Conservation (phyloP, 176 grass and related monocot genomes). For the Aegilops longissima region DNA sequence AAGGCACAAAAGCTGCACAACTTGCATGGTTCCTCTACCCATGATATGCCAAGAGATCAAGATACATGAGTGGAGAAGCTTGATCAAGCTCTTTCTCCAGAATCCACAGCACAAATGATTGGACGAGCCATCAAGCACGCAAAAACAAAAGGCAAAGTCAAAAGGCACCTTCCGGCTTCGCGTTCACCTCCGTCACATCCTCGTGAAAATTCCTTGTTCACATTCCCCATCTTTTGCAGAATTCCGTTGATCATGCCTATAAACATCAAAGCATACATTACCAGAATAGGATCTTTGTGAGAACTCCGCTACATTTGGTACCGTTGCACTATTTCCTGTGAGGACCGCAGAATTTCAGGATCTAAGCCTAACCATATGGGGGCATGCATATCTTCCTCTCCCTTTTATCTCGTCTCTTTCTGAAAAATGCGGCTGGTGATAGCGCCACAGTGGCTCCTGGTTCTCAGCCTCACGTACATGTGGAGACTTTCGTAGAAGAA, state of each 20-base stretch:
- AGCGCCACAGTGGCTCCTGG: background rate
- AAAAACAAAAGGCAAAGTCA: constrained; percentile 31
- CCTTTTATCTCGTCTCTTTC: background rate
- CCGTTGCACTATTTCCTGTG: background rate
- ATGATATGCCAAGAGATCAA: constrained; percentile 8
- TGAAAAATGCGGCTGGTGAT: background rate
- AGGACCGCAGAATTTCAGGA: background rate
- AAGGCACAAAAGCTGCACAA: background rate
- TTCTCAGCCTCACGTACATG: background rate
- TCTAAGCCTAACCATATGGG: background rate
- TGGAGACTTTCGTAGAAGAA: background rate
- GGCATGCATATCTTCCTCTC: background rate
- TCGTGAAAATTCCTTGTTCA: constrained; percentile 14
- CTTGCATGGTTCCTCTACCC: constrained; percentile 5
- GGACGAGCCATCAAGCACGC: constrained; percentile 1
- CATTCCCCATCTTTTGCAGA: background rate
- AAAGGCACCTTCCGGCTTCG: constrained; percentile 5
- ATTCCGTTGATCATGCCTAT: background rate
- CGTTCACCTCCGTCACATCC: background rate
- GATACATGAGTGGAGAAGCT: constrained; percentile 22
- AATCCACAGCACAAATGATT: background rate
- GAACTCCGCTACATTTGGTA: background rate
- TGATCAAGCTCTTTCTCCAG: background rate
- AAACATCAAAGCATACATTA: background rate
- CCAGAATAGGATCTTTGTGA: constrained; percentile 7